Percentiles rank a stretch among this genome's conserved stretches.
These are phyloP conservation scores for Populus euphratica DNA, from an alignment of 345 rosid genomes.

Conservation along the genomic window DNA sequence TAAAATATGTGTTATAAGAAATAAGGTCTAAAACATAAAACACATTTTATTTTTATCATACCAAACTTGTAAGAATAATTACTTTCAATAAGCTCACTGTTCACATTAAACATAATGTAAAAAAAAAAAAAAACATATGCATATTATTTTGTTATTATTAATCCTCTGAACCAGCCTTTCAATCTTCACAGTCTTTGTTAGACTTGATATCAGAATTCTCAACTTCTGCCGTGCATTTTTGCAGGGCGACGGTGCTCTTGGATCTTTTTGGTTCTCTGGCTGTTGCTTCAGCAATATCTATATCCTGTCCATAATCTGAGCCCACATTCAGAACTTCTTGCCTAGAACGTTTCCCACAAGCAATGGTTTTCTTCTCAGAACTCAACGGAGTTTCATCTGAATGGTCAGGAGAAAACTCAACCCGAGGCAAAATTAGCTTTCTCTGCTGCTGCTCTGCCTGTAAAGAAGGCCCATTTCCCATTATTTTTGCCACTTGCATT, in stretches of 20 bases:
- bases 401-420: neutral
- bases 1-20: too few species aligned
- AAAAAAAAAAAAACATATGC: too few species aligned
- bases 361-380: neutral
- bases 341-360: constrained; percentile 35
- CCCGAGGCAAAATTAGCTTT: neutral
- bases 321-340: too few species aligned
- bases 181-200: neutral
- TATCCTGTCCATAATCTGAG: constrained; percentile 19
- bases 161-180: neutral
- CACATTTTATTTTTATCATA: too few species aligned
- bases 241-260: constrained; percentile 16
- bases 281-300: constrained; percentile 16
- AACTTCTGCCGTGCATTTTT: constrained; percentile 29
- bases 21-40: too few species aligned
- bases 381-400: neutral
- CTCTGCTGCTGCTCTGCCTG: neutral
- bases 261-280: constrained; percentile 18
- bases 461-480: neutral
- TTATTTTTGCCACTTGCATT: neutral
- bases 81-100: too few species aligned
- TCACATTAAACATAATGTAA: too few species aligned
- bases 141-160: too few species aligned
- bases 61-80: too few species aligned
- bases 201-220: constrained; percentile 1